Base-by-base conservation (phyloP, 352 stramenopile genomes). In the Poterioochromonas sp. region DNA sequence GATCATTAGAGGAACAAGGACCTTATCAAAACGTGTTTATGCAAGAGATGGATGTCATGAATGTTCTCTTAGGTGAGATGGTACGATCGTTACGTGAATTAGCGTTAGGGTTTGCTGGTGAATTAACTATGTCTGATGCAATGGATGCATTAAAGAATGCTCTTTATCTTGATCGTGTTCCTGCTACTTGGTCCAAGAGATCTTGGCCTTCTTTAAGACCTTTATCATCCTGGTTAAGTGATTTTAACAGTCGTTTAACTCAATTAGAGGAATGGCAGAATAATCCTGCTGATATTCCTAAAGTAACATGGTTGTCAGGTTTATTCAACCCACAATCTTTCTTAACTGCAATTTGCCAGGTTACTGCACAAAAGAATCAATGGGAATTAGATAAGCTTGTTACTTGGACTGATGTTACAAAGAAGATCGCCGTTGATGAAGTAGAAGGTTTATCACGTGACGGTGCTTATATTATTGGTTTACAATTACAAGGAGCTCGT, bases 291-390 rank as follows among this genome's bases (percentile, higher is more conserved):
- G 91, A 92, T 18, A 86, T 92, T 0, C 95, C 95, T 1, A 95
- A 95, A 79, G 94, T 88, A 69, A 98, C 96, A 82, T 98, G 93
- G 94, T 84, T 98, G 71, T 97, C 94, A 34, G 94, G 94, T 2
- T 98, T 98, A 82, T 98, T 98, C 85, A 98, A 98, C 81, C 95
- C 94, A 35, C 81, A 85, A 80, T 94, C 93, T 18, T 97, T 97
- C 86, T 87, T 99, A 49, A 99, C 95, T 63, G 94, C 77, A n/a
- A 39, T 87, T 58, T 87, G 95, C 64, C 92, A 97, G 83, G 96
- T 96, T 82, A 90, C 93, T 77, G 92, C 92, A 0, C 88, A 91
- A 26, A 84, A 86, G 64, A 92, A 93, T 82, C 85, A 90, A 18
- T 83, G 95, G 26, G 90, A 91, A 18, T 95, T 97, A 71, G 92